Conservation (phyloP, 352 stramenopile species). For the Pseudoperonospora humuli region DNA sequence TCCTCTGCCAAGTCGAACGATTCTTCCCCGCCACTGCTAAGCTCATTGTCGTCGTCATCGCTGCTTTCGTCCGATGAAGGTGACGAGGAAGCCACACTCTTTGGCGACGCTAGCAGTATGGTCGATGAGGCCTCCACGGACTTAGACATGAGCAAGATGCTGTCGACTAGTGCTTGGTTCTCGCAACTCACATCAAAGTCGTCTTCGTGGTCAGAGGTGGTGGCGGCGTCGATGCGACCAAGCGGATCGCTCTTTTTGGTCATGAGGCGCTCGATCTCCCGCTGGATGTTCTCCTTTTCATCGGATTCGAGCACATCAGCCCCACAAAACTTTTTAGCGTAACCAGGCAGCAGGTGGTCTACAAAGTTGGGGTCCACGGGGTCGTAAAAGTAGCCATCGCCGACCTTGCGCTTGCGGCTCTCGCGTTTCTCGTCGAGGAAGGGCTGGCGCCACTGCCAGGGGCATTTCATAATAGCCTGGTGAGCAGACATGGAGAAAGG, state of each 20-base stretch:
- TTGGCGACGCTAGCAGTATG: conserved; percentile 44
- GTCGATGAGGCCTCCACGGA: conserved; percentile 47
- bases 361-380: conserved; percentile 81
- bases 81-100: conserved; percentile 52
- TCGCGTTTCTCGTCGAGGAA: conserved; percentile 80
- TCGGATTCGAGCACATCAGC: conserved; percentile 56
- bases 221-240: conserved; percentile 19
- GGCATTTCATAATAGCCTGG: conserved; percentile 84
- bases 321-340: conserved; percentile 75
- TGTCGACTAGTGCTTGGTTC: conserved; percentile 66
- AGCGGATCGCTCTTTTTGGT: conserved; percentile 52
- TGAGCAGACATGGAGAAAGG: conserved; percentile 44
- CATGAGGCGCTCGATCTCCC: conserved; percentile 76
- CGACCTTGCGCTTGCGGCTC: conserved; percentile 77
- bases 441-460: conserved; percentile 80
- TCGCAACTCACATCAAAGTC: conserved; percentile 36
- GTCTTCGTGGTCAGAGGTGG: conserved; percentile 10
- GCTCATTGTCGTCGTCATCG: conserved; percentile 31
- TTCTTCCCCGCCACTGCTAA: conserved; percentile 29
- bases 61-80: conserved; percentile 41
- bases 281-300: conserved; percentile 77
- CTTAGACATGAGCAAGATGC: conserved; percentile 72
- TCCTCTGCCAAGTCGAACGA: conserved; percentile 27
- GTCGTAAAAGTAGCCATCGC: conserved; percentile 79
- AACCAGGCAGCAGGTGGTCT: conserved; percentile 68